These are phyloP conservation scores for Fusarium haematococcum DNA, from an alignment of 2,329 filamentous ascomycete species.

Conservation along the genomic window DNA sequence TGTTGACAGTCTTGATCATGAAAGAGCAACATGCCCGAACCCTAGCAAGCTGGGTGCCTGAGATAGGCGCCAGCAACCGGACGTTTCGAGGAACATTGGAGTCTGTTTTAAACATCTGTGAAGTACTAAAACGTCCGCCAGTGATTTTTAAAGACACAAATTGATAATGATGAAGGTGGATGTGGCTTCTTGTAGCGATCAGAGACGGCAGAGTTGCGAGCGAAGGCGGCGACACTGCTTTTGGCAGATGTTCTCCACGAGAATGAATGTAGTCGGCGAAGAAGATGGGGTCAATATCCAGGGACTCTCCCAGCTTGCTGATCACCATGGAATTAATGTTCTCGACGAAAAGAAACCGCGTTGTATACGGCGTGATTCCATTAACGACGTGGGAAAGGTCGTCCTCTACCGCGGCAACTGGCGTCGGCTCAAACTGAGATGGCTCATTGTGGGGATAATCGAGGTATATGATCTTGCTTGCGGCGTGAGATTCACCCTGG, in stretches of 20 bases:
- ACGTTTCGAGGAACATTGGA: neutral
- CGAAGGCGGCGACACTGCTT: neutral
- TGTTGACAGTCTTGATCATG: neutral
- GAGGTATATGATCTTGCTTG: neutral
- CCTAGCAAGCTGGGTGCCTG: neutral
- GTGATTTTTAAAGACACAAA: neutral
- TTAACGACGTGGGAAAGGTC: neutral
- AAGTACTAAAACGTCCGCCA: neutral
- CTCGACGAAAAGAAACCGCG: neutral
- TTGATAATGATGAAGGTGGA: neutral
- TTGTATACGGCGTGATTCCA: neutral
- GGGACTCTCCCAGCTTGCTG: fast-evolving
- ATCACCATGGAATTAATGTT: neutral
- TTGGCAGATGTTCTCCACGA: neutral
- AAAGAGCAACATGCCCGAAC: neutral
- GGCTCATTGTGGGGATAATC: neutral
- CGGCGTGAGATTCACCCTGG: neutral
- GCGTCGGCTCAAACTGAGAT: neutral
- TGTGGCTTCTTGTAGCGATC: neutral
- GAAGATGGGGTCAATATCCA: neutral
- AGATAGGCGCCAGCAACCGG: neutral
- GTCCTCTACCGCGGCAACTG: neutral
- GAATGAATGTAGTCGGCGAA: conserved; percentile 4
- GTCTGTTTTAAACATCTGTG: neutral
- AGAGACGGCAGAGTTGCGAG: neutral